Evolutionary conservation across 371 early-diverging fungal genomes (phyloP).

Genomic region (Apophysomyces elegans): DNA sequence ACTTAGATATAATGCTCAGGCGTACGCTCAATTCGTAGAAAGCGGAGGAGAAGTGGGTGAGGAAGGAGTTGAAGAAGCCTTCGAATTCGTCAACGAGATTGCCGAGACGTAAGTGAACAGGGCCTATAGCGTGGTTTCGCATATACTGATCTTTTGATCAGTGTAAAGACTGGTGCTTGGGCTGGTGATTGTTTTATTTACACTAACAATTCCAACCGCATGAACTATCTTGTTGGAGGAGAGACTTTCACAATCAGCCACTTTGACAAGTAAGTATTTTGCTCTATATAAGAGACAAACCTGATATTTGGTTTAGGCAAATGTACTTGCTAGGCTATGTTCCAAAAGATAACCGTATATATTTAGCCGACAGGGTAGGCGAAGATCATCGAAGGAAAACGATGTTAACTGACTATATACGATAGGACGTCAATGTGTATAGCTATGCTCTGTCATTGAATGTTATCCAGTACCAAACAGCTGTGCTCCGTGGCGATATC

Average conservation of each 20-base stretch:
- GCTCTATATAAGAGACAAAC: neutral
- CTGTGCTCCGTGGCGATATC: constrained; percentile 90
- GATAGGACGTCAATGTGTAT: constrained; percentile 83
- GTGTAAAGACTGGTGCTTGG: constrained; percentile 93
- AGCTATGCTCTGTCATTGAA: constrained; percentile 91
- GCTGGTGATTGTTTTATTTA: constrained; percentile 98
- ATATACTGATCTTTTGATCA: constrained; percentile 20
- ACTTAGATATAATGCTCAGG: constrained; percentile 87
- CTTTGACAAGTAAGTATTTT: constrained; percentile 74
- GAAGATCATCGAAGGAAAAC: neutral
- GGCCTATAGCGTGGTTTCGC: too few relatives aligned
- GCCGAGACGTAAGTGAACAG: constrained; percentile 64
- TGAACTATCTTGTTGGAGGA: constrained; percentile 94
- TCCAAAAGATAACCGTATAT: constrained; percentile 92
- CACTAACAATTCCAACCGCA: constrained; percentile 85
- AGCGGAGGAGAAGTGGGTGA: constrained; percentile 76
- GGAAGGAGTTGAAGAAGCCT: constrained; percentile 96
- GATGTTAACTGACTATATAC: neutral
- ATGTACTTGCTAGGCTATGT: constrained; percentile 94
- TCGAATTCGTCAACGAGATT: constrained; percentile 94
- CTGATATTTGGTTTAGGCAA: constrained; percentile 40
- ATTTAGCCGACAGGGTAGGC: constrained; percentile 84
- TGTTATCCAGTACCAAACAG: constrained; percentile 96
- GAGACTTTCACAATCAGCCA: constrained; percentile 93
- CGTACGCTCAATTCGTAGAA: constrained; percentile 79